Percentiles rank a stretch among this genome's conserved stretches.
Evolutionary conservation across 2,329 filamentous ascomycete species (phyloP).

Genomic region (Didymella exigua): DNA sequence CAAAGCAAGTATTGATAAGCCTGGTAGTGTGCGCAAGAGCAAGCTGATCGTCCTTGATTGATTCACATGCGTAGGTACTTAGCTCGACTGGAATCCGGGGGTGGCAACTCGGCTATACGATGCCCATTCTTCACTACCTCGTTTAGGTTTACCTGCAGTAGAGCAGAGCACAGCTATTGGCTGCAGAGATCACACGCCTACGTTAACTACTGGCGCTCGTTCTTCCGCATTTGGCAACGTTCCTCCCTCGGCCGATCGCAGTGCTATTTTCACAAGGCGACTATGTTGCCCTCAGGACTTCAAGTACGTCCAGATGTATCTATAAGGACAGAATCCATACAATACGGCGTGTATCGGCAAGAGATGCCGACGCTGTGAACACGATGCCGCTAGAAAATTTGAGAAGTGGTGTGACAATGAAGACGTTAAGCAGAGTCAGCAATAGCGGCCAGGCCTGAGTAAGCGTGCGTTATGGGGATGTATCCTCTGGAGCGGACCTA

Average conservation of each 20-base stretch:
- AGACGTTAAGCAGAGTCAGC: slow-evolving; percentile 10
- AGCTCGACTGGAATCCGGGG: background rate
- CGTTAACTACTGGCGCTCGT: slow-evolving; percentile 8
- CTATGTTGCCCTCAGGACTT: background rate
- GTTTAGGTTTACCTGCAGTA: background rate
- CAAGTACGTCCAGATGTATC: background rate
- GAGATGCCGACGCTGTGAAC: slow-evolving; percentile 11
- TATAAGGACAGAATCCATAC: background rate
- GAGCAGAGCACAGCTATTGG: slow-evolving; percentile 1
- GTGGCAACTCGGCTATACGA: slow-evolving; percentile 10
- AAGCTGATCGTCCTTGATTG: background rate
- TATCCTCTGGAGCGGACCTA: slow-evolving; percentile 8
- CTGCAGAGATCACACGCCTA: background rate
- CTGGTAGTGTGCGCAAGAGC: background rate
- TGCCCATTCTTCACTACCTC: background rate
- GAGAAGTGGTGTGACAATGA: slow-evolving; percentile 13
- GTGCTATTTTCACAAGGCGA: background rate
- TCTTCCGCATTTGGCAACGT: slow-evolving; percentile 15
- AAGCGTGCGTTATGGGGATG: slow-evolving; percentile 13
- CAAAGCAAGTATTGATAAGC: background rate
- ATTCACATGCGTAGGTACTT: background rate
- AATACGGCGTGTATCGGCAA: slow-evolving; percentile 6
- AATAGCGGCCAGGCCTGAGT: slow-evolving; percentile 11
- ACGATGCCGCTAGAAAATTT: slow-evolving; percentile 11
- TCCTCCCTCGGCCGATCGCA: slow-evolving; percentile 3